Percentiles rank a stretch among this genome's conserved stretches.
Evolutionary conservation across 768 basidiomycete genomes (phyloP).

Genomic region (Suillus weaverae): DNA sequence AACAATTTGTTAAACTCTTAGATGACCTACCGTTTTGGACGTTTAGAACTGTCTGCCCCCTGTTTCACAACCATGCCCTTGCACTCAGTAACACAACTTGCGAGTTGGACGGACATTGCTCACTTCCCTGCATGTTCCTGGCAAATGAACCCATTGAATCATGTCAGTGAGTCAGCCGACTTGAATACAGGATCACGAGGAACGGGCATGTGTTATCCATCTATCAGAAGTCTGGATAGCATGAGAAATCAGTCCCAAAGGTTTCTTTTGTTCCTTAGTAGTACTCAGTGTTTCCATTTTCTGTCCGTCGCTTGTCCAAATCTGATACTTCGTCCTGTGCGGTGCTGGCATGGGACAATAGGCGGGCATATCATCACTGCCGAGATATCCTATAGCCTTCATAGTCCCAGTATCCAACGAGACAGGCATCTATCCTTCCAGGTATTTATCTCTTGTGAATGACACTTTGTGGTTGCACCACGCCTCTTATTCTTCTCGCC

Average conservation of each 20-base stretch:
- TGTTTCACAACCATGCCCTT: background rate
- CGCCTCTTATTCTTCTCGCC: background rate
- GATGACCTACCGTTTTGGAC: background rate
- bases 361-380: background rate
- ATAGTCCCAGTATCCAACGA: background rate
- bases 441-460: background rate
- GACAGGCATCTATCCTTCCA: background rate
- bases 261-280: background rate
- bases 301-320: background rate
- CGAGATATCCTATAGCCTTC: background rate
- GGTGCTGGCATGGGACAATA: background rate
- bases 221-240: background rate
- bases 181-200: background rate
- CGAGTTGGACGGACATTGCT: background rate
- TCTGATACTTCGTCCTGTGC: background rate
- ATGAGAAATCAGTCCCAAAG: background rate
- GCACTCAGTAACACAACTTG: background rate
- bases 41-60: background rate
- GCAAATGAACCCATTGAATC: background rate
- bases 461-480: background rate
- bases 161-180: background rate
- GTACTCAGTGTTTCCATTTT: background rate
- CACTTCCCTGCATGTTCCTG: background rate
- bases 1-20: background rate
- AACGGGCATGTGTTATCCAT: background rate